Conservation (phyloP, 257 asterid genomes). For the Solanum chilense region DNA sequence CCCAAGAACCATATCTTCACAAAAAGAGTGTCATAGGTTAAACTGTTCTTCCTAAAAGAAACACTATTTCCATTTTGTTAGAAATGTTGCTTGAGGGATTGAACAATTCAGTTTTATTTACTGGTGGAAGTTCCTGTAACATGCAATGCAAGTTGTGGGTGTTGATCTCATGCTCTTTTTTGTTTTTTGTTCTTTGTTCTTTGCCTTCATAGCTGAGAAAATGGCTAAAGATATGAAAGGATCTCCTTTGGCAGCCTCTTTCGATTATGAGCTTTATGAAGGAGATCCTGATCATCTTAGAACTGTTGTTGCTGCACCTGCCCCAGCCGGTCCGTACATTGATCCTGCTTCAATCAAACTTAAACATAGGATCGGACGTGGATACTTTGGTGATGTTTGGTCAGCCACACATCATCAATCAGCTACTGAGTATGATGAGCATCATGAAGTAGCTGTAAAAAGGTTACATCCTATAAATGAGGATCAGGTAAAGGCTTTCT, state of each 20-base stretch:
- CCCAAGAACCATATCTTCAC: not conserved
- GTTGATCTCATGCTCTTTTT: not conserved
- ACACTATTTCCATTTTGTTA: not conserved
- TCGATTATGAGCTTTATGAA: slow-evolving; percentile 29
- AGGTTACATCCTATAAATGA: slow-evolving; percentile 39
- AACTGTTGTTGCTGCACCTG: slow-evolving; percentile 18
- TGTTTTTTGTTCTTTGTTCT: not conserved
- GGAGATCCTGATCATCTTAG: slow-evolving; percentile 36
- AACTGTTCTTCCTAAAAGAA: not conserved
- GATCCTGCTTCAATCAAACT: slow-evolving; percentile 42
- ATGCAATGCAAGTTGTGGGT: not conserved
- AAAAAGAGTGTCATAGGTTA: not conserved
- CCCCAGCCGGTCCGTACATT: slow-evolving; percentile 9
- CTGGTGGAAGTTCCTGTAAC: not conserved
- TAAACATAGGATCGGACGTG: slow-evolving; percentile 54
- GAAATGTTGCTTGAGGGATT: not conserved
- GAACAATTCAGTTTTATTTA: not conserved
- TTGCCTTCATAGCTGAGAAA: not conserved
- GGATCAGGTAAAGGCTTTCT: slow-evolving; percentile 21
- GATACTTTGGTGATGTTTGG: slow-evolving; percentile 65
- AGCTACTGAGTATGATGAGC: slow-evolving; percentile 40
- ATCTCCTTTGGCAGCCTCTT: slow-evolving; percentile 3
- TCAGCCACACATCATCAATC: slow-evolving; percentile 55
- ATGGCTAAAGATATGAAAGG: slow-evolving; percentile 13
- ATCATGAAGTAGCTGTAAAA: slow-evolving; percentile 58